These are phyloP conservation scores for Ceratobasidium papillatum DNA, from an alignment of 1,284 basidiomycete species.

Conservation along the genomic window DNA sequence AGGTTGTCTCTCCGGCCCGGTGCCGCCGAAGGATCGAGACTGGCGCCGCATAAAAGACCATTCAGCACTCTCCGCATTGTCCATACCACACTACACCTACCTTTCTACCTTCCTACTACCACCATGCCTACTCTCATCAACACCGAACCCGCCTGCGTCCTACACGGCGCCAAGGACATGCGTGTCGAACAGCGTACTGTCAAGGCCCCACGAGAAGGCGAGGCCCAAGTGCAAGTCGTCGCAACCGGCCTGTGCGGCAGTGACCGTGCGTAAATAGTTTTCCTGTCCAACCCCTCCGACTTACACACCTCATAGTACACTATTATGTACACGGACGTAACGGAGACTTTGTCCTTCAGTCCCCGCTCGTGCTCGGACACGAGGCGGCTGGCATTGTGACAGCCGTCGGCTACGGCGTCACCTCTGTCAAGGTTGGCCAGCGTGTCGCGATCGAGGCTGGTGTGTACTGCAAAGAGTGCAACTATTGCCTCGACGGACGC, in stretches of 20 bases:
- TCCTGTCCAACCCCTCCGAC: not conserved
- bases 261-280: constrained; percentile 68
- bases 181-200: constrained; percentile 72
- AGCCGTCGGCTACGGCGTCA: constrained; percentile 71
- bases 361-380: constrained; percentile 89
- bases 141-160: constrained; percentile 69
- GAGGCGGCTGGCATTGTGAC: constrained; percentile 87
- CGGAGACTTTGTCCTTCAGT: constrained; percentile 87
- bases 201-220: constrained; percentile 70
- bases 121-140: constrained; percentile 66
- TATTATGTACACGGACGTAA: constrained; percentile 90
- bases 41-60: constrained; percentile 41
- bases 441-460: constrained; percentile 95
- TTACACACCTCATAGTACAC: constrained; percentile 66
- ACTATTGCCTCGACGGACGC: constrained; percentile 61
- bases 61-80: constrained; percentile 32
- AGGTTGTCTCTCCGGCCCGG: constrained; percentile 15
- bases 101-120: constrained; percentile 43
- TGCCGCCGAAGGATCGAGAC: constrained; percentile 5
- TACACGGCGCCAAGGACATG: constrained; percentile 76
- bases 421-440: constrained; percentile 74
- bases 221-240: constrained; percentile 77
- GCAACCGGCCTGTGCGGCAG: constrained; percentile 93
- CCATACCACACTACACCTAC: constrained; percentile 41
- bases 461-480: constrained; percentile 62